Evolutionary conservation across 2,329 filamentous ascomycete genomes (phyloP).

Genomic region (Dactylellina cionopaga): DNA sequence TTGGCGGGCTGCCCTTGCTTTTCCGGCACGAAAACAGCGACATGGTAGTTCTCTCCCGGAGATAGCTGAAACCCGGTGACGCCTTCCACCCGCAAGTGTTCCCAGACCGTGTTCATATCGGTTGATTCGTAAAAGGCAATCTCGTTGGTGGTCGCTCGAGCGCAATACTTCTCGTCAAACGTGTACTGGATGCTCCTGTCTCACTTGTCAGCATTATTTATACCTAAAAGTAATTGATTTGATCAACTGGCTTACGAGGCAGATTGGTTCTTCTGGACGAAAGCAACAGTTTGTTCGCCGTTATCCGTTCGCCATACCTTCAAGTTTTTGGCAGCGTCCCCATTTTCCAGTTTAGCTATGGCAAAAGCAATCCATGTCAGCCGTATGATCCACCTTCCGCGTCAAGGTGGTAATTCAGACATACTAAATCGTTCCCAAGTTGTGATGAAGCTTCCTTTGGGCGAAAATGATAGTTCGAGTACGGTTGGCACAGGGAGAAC

Average conservation of each 20-base stretch:
- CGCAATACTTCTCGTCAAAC: conserved; percentile 89
- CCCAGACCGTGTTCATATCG: conserved; percentile 87
- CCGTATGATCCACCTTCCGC: not conserved
- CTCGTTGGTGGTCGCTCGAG: conserved; percentile 93
- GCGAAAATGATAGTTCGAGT: conserved; percentile 94
- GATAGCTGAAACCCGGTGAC: conserved; percentile 89
- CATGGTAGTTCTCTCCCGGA: conserved; percentile 86
- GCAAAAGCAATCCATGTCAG: not conserved
- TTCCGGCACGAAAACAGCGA: conserved; percentile 95
- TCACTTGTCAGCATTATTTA: conserved; percentile 2
- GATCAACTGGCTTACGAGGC: conserved; percentile 71
- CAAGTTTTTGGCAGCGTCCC: conserved; percentile 93
- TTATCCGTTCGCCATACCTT: conserved; percentile 90
- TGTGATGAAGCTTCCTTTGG: conserved; percentile 88
- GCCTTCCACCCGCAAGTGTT: conserved; percentile 92
- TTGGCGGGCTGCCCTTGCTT: conserved; percentile 95
- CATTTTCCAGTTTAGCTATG: conserved; percentile 83
- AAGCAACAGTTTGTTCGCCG: conserved; percentile 79
- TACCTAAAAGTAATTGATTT: not conserved
- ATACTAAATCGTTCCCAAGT: conserved; percentile 85
- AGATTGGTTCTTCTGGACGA: conserved; percentile 94
- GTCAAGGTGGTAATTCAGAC: conserved; percentile 11
- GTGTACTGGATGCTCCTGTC: conserved; percentile 87
- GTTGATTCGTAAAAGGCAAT: conserved; percentile 95
- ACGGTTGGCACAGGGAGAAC: conserved; percentile 82